Percentiles rank a stretch among this genome's conserved stretches.
phyloP scores from a whole-genome alignment of 257 asterid genomes.

The Fraxinus anomala region DNA sequence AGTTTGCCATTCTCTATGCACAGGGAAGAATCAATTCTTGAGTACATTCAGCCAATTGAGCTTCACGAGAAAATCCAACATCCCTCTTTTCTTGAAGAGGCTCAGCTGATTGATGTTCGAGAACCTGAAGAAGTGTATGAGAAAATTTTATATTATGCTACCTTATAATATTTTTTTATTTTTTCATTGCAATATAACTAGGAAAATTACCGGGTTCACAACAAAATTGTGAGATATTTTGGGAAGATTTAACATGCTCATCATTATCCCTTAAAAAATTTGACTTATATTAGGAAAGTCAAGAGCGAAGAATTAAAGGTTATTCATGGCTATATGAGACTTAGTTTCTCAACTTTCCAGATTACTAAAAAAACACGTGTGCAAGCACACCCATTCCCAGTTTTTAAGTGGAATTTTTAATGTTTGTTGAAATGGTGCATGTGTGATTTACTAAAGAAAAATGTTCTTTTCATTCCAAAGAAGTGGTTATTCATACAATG shows the following conservation, averaged over 20 bases:
- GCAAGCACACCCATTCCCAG: neutral
- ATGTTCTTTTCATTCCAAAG: neutral
- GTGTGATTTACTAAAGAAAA: constrained; percentile 17
- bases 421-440: constrained; percentile 4
- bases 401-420: neutral
- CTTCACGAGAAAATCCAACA: constrained; percentile 83
- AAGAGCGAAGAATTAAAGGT: neutral
- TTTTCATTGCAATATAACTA: neutral
- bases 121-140: constrained; percentile 99
- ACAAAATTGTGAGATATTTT: neutral
- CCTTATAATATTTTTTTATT: neutral
- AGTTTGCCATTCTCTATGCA: constrained; percentile 29
- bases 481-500: neutral
- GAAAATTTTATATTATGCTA: constrained; percentile 19
- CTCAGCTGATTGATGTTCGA: constrained; percentile 92
- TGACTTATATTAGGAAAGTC: neutral
- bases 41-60: constrained; percentile 70
- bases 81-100: constrained; percentile 76
- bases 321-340: neutral
- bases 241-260: neutral
- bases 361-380: neutral
- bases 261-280: neutral
- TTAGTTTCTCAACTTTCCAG: neutral
- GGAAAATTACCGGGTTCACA: neutral
- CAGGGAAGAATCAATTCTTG: constrained; percentile 77